A percentile compares a stretch with the other conserved stretches of the same genome.
These are phyloP conservation scores for Rhodomyrtus psidioides DNA, from an alignment of 441 rosid species.

Conservation along the genomic window DNA sequence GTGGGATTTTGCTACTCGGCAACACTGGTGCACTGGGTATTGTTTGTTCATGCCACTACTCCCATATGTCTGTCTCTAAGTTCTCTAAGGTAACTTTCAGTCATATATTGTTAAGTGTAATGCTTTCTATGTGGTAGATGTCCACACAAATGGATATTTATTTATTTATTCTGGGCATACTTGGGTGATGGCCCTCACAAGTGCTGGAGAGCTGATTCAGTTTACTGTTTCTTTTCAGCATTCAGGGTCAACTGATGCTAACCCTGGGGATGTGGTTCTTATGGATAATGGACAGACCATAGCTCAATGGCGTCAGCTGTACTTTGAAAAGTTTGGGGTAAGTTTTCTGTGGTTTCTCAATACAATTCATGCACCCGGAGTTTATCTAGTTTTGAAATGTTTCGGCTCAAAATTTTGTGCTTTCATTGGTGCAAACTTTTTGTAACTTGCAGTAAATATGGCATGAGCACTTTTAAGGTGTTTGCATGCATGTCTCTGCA, in stretches of 20 bases:
- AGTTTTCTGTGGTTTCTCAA: constrained; percentile 6
- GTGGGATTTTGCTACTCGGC: constrained; percentile 49
- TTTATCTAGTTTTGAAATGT: neutral
- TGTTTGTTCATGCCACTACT: constrained; percentile 45
- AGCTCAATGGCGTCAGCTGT: constrained; percentile 36
- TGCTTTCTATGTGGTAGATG: neutral
- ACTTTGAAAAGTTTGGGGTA: constrained; percentile 47
- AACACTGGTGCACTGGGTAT: constrained; percentile 35
- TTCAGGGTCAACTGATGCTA: constrained; percentile 29
- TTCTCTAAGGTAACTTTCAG: constrained; percentile 43
- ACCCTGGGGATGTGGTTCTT: constrained; percentile 44
- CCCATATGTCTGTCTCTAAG: constrained; percentile 40
- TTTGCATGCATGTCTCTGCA: neutral
- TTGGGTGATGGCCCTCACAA: neutral
- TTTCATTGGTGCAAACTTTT: neutral
- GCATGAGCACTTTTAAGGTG: neutral
- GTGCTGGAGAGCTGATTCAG: neutral
- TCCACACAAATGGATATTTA: neutral
- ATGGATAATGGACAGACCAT: constrained; percentile 48
- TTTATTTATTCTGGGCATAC: neutral
- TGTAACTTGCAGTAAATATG: neutral
- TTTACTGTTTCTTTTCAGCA: constrained; percentile 24
- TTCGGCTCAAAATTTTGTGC: neutral
- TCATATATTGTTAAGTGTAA: neutral
- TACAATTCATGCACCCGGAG: neutral